Evolutionary conservation across 106 monocot species (phyloP).

Genomic region (Dioscorea alata): DNA sequence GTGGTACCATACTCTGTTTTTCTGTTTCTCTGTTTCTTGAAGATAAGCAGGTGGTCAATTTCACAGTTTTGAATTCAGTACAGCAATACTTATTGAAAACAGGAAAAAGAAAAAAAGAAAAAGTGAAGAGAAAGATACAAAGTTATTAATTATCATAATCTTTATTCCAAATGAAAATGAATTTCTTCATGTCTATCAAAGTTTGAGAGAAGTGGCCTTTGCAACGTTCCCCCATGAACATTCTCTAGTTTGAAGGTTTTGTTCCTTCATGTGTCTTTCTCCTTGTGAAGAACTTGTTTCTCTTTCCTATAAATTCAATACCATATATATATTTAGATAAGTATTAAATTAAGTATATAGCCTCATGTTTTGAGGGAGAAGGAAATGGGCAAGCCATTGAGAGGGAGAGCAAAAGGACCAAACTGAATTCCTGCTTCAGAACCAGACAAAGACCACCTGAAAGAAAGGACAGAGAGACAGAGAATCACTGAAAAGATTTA

Average conservation of each 20-base stretch:
- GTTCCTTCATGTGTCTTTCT: background rate
- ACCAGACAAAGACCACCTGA: conserved; percentile 41
- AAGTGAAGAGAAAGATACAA: background rate
- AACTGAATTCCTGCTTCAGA: conserved; percentile 36
- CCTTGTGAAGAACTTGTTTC: background rate
- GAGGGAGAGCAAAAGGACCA: conserved; percentile 45
- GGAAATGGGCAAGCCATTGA: conserved; percentile 39
- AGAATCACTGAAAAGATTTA: too few species aligned
- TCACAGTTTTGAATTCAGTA: background rate
- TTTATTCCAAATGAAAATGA: too few species aligned
- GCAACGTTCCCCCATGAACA: too few species aligned
- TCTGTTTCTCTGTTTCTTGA: background rate
- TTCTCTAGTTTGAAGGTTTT: background rate
- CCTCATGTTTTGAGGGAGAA: conserved; percentile 17
- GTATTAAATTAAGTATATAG: background rate
- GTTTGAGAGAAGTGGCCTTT: too few species aligned
- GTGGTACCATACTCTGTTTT: background rate
- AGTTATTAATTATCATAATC: background rate
- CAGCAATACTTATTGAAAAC: background rate
- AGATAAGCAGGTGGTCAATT: background rate
- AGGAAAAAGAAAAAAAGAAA: background rate
- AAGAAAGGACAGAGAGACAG: background rate
- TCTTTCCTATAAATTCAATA: too few species aligned
- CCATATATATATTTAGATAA: too few species aligned
- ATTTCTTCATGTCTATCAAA: too few species aligned